These are phyloP conservation scores for Setaria viridis DNA, from an alignment of 202 grass and related monocot genomes.

Conservation along the genomic window DNA sequence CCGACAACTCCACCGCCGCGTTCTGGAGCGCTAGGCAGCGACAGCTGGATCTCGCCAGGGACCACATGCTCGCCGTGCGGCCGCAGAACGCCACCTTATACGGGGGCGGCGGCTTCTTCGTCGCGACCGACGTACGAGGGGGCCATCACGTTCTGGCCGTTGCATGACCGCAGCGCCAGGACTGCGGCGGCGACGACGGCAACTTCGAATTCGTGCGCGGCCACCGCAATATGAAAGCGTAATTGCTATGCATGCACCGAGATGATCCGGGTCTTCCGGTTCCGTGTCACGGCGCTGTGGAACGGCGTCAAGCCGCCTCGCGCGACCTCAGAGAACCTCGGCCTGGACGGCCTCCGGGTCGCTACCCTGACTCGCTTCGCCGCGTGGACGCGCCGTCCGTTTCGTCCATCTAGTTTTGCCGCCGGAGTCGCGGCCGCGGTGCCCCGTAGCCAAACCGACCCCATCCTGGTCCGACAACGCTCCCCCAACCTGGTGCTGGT, in stretches of 20 bases:
- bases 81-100: slow-evolving; percentile 28
- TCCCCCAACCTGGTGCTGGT: slow-evolving; percentile 46
- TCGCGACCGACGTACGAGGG: slow-evolving; percentile 3
- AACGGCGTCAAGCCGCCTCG: not conserved
- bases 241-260: not conserved
- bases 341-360: not conserved
- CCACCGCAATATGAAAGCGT: too few relatives aligned
- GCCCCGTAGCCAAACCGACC: too few relatives aligned
- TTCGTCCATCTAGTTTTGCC: too few relatives aligned
- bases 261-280: slow-evolving; percentile 36
- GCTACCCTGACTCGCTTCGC: too few relatives aligned
- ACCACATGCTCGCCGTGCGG: not conserved
- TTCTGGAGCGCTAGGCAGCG: slow-evolving; percentile 37
- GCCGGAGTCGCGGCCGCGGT: too few relatives aligned
- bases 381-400: too few relatives aligned
- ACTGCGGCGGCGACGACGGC: not conserved
- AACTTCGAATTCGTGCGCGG: too few relatives aligned
- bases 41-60: slow-evolving; percentile 22
- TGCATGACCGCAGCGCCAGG: not conserved
- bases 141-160: slow-evolving; percentile 1
- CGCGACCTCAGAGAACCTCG: not conserved
- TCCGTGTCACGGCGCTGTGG: too few relatives aligned
- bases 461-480: slow-evolving; percentile 34
- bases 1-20: not conserved
- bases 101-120: slow-evolving; percentile 7